Percentiles rank a stretch among this genome's conserved stretches.
phyloP scores from a whole-genome alignment of 1,139 yeast species.

The Arxiozyma telluris region DNA sequence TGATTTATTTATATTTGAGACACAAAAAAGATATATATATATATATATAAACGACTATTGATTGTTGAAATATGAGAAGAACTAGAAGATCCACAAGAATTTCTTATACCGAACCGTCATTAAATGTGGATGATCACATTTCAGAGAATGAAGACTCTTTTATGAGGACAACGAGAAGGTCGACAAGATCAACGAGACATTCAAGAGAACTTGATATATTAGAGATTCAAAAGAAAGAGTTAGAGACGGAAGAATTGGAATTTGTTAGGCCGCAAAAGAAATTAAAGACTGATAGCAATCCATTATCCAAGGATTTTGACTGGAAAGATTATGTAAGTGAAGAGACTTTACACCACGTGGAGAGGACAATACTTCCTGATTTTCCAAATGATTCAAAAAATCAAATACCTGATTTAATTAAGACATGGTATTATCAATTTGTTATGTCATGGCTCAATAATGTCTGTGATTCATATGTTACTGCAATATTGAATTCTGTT shows the following conservation, averaged over 20 bases:
- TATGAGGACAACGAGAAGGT: neutral
- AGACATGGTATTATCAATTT: slow-evolving; percentile 28
- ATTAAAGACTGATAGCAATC: neutral
- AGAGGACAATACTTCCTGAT: slow-evolving; percentile 13
- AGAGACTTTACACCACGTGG: slow-evolving; percentile 17
- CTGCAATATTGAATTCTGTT: slow-evolving; percentile 12
- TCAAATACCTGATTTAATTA: slow-evolving; percentile 9
- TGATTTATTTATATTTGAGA: too few species aligned
- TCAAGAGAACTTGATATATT: neutral
- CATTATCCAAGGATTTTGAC: slow-evolving; percentile 8
- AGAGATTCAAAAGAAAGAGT: neutral
- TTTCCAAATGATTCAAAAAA: slow-evolving; percentile 6
- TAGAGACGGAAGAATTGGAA: neutral
- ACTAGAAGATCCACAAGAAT: slow-evolving; percentile 4
- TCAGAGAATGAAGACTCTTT: neutral
- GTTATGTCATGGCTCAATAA: slow-evolving; percentile 29
- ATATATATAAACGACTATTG: neutral
- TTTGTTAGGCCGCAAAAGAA: slow-evolving; percentile 1
- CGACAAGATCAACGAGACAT: neutral
- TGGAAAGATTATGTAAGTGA: slow-evolving; percentile 24
- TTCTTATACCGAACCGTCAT: slow-evolving; percentile 1
- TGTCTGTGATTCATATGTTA: slow-evolving; percentile 25
- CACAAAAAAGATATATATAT: neutral
- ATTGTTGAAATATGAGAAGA: slow-evolving; percentile 1
- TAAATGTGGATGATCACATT: neutral